phyloP scores from a whole-genome alignment of 2,329 filamentous ascomycete species.

The Tolypocladium album region DNA sequence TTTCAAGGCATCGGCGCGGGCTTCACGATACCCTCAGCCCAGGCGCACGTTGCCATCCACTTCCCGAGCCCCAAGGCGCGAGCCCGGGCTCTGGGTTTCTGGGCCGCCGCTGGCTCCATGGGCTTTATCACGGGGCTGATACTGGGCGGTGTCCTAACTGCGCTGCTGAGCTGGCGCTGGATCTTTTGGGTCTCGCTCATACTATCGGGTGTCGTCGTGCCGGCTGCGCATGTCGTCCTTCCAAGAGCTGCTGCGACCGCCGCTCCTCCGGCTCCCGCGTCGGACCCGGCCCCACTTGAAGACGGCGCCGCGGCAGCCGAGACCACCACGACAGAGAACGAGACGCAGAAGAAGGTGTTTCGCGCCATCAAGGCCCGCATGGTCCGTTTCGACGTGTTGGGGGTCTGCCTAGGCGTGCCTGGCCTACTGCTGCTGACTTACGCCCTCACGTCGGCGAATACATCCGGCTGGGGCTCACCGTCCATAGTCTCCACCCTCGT shows the following conservation, averaged over 20 bases:
- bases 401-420: not conserved
- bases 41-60: not conserved
- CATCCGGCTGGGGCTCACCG: not conserved
- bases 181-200: constrained; percentile 1
- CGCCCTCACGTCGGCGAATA: not conserved
- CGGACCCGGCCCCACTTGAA: not conserved
- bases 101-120: not conserved
- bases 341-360: not conserved
- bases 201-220: not conserved
- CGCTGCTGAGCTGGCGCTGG: not conserved
- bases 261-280: not conserved
- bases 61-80: not conserved
- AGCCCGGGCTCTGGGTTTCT: not conserved
- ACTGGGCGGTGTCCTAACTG: not conserved
- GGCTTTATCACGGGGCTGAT: constrained; percentile 1
- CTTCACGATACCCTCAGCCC: constrained; percentile 1
- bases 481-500: not conserved
- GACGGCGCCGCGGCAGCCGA: not conserved
- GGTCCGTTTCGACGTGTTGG: not conserved
- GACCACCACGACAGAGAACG: not conserved
- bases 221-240: not conserved
- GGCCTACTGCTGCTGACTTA: not conserved
- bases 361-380: not conserved
- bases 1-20: constrained; percentile 1
- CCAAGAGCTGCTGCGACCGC: not conserved